Evolutionary conservation across 192 early-diverging fungal genomes (phyloP).

Genomic region (Chytriomyces sp.): DNA sequence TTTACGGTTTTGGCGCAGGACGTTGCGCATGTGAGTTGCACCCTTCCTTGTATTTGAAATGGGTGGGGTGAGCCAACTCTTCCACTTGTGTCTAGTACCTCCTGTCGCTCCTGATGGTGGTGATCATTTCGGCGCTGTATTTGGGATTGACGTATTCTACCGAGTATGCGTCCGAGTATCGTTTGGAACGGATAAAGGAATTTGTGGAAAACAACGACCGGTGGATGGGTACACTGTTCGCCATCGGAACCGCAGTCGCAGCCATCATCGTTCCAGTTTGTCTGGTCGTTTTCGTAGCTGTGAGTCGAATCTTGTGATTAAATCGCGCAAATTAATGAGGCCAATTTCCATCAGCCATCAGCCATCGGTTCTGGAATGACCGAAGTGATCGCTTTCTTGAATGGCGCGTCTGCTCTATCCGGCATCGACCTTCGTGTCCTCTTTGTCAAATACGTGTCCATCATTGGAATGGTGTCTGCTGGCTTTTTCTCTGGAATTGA

Average conservation of each 20-base stretch:
- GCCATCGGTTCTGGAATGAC: slow-evolving; percentile 45
- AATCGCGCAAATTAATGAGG: too few relatives aligned
- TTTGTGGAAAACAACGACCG: slow-evolving; percentile 15
- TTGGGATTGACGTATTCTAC: slow-evolving; percentile 31
- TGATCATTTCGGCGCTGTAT: slow-evolving; percentile 26
- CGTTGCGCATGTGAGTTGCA: not conserved
- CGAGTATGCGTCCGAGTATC: slow-evolving; percentile 32
- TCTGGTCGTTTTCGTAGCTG: slow-evolving; percentile 26
- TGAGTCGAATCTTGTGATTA: too few relatives aligned
- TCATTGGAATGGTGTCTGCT: slow-evolving; percentile 26
- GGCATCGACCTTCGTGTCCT: slow-evolving; percentile 20
- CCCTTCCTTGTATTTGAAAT: not conserved
- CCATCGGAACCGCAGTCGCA: slow-evolving; percentile 32
- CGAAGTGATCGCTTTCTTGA: slow-evolving; percentile 41
- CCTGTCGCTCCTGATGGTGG: slow-evolving; percentile 25
- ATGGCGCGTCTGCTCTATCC: slow-evolving; percentile 31
- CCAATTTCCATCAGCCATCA: slow-evolving; percentile 21
- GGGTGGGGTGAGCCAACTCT: too few relatives aligned
- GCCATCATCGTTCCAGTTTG: slow-evolving; percentile 23
- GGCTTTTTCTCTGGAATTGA: slow-evolving; percentile 44
- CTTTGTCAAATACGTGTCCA: slow-evolving; percentile 24
- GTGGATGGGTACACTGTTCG: slow-evolving; percentile 26
- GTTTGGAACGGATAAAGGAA: slow-evolving; percentile 24
- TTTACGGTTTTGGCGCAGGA: not conserved
- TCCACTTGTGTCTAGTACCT: too few relatives aligned